Conservation (phyloP, 805 yeast genomes). For the Danielia reshetovae region DNA sequence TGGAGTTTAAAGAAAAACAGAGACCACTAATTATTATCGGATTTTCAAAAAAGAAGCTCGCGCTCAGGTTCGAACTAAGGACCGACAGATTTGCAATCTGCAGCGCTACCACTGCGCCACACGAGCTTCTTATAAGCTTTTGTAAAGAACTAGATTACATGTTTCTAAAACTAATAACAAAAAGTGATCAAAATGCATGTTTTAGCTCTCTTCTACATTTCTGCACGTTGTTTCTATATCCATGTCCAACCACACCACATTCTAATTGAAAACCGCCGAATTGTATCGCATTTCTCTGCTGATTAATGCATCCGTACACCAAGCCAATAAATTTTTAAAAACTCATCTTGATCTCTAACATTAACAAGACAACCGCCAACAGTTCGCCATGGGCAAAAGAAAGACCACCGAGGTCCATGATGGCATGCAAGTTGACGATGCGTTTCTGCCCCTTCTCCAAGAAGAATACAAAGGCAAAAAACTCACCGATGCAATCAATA, state of each 20-base stretch:
- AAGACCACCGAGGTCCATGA: conserved; percentile 8
- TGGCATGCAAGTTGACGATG: conserved; percentile 40
- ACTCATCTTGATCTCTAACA: conserved; percentile 2
- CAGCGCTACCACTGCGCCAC: conserved; percentile 99
- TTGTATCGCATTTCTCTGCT: too few species aligned
- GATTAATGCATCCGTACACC: conserved; percentile 17
- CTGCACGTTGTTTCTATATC: too few species aligned
- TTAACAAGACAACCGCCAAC: neutral
- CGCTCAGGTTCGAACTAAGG: conserved; percentile 95
- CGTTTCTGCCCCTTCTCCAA: conserved; percentile 72
- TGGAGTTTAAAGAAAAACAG: too few species aligned
- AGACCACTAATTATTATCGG: too few species aligned
- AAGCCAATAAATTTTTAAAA: conserved; percentile 5
- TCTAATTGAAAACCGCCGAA: too few species aligned
- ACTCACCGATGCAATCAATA: conserved; percentile 80
- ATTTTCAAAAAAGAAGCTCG: conserved; percentile 47
- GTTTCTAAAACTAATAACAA: too few species aligned
- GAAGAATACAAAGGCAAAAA: conserved; percentile 84
- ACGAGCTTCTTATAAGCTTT: conserved; percentile 39
- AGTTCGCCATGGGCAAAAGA: conserved; percentile 12
- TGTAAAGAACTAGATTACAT: too few species aligned
- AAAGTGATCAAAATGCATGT: too few species aligned
- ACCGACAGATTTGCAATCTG: conserved; percentile 99
- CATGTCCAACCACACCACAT: too few species aligned
- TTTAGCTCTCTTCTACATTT: too few species aligned